These are phyloP conservation scores for Aspergillaceae sp. DNA, from an alignment of 2,329 filamentous ascomycete genomes.

Conservation along the genomic window DNA sequence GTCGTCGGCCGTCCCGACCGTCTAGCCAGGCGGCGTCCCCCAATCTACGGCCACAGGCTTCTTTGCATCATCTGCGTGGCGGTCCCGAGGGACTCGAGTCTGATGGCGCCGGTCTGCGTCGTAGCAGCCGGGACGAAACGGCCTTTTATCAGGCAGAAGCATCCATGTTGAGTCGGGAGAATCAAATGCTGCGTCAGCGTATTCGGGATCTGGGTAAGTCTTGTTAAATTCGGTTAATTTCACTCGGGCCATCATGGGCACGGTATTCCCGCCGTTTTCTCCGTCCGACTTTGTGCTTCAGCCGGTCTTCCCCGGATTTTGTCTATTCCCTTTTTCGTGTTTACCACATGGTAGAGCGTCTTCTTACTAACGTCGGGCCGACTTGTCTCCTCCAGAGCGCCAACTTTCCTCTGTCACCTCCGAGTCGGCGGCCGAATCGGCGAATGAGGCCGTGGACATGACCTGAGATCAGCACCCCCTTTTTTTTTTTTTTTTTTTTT, in stretches of 20 bases:
- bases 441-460: slow-evolving; percentile 14
- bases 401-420: slow-evolving; percentile 1
- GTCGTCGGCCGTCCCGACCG: slow-evolving; percentile 26
- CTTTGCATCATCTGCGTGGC: slow-evolving; percentile 4
- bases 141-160: slow-evolving; percentile 43
- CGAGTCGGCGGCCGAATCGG: slow-evolving; percentile 8
- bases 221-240: background rate
- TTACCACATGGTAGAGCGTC: slow-evolving; percentile 8
- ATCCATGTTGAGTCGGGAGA: slow-evolving; percentile 38
- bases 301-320: background rate
- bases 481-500: background rate
- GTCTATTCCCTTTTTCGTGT: slow-evolving; percentile 22
- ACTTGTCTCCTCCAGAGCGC: no score
- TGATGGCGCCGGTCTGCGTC: slow-evolving; percentile 16
- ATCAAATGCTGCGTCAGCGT: slow-evolving; percentile 40
- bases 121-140: slow-evolving; percentile 38
- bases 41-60: slow-evolving; percentile 23
- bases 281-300: background rate
- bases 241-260: no score
- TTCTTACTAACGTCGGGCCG: no score
- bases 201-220: slow-evolving; percentile 40
- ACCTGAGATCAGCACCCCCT: slow-evolving; percentile 6
- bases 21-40: slow-evolving; percentile 32
- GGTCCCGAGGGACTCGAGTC: slow-evolving; percentile 18
- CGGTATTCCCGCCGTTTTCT: no score